Conservation (phyloP, 345 rosid genomes). For the Aethionema arabicum region DNA sequence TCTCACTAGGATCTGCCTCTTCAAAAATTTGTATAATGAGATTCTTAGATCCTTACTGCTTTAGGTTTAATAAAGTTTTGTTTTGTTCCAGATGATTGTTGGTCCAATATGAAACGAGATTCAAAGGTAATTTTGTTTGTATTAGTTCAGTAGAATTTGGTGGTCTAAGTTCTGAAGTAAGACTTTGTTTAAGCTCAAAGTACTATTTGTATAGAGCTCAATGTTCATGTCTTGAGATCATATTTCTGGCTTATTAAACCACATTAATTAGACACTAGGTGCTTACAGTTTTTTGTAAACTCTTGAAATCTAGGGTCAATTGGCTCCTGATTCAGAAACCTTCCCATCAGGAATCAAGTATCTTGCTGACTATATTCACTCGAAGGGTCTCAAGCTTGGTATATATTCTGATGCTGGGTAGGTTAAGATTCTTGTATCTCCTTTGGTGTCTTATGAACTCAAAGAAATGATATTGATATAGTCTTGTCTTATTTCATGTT, state of each 20-base stretch:
- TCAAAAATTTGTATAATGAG: slow-evolving; percentile 10
- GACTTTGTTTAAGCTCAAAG: slow-evolving; percentile 1
- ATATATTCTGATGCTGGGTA: slow-evolving; percentile 99
- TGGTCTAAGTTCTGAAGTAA: neutral
- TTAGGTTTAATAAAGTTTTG: slow-evolving; percentile 28
- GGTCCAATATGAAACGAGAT: slow-evolving; percentile 66
- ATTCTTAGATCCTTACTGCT: slow-evolving; percentile 15
- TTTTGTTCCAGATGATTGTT: slow-evolving; percentile 84
- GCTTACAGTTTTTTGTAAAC: slow-evolving; percentile 27
- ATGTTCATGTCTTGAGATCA: neutral
- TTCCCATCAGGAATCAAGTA: slow-evolving; percentile 90
- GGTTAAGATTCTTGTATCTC: slow-evolving; percentile 37
- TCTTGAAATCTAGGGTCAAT: slow-evolving; percentile 55
- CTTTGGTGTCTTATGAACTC: slow-evolving; percentile 28
- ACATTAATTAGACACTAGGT: neutral
- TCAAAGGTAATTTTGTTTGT: slow-evolving; percentile 45
- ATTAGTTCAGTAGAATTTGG: neutral
- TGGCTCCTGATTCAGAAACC: slow-evolving; percentile 71
- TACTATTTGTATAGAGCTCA: slow-evolving; percentile 19
- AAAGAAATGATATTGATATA: slow-evolving; percentile 12
- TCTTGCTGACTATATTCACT: slow-evolving; percentile 83
- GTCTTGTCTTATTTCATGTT: slow-evolving; percentile 27
- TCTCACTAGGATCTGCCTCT: slow-evolving; percentile 16
- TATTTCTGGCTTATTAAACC: neutral
- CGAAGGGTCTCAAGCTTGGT: slow-evolving; percentile 90